Base-by-base conservation (phyloP, 2,329 filamentous ascomycete species). In the Fusarium pseudonygamai region DNA sequence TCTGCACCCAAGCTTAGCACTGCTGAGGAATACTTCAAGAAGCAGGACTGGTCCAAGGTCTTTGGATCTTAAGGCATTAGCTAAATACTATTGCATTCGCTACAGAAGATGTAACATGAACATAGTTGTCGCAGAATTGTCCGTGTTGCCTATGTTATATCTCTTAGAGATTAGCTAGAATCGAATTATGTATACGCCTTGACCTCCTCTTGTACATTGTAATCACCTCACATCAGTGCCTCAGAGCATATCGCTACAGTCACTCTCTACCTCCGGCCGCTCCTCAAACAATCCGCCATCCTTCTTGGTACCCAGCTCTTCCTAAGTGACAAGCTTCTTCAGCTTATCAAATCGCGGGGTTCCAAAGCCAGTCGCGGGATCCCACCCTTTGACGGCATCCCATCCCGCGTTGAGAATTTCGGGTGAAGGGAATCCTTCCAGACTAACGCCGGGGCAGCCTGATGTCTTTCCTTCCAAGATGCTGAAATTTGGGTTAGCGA, bases 331-430 rank as follows among this genome's bases (percentile, higher is more conserved):
- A 24, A 77, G 28, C 22, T 64, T 71, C 37, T 39, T 47, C 32
- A 86, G 71, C 49, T 78, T 78, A 32, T 81, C 76, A 64, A 86
- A 87, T 50, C 83, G 75, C 2, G 86, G 86, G 6, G 85, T 85
- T 18, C 86, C 86, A 18, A 83, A 78, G 4, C 86, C 86, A 7
- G 81, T 83, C 28, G 78, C 77, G 12, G 81, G 81, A 65, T 84
- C 82, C 82, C 82, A 84, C 22, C 81, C 82, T 26, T 72, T 68
- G 10, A 72, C 75, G 7, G 79, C 77, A 10, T 74, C 69, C 76
- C 77, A 82, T 22, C 79, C 75, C 13, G 79, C 79, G 22, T 72
- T 65, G 9, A 74, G 72, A 5, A 81, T 71, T 8, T 72, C 24
- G 3, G 81, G 80, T 0, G 82, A 77, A 4, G 73, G 69, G 7